phyloP scores from a whole-genome alignment of 768 basidiomycete genomes.

The Suillus spraguei region DNA sequence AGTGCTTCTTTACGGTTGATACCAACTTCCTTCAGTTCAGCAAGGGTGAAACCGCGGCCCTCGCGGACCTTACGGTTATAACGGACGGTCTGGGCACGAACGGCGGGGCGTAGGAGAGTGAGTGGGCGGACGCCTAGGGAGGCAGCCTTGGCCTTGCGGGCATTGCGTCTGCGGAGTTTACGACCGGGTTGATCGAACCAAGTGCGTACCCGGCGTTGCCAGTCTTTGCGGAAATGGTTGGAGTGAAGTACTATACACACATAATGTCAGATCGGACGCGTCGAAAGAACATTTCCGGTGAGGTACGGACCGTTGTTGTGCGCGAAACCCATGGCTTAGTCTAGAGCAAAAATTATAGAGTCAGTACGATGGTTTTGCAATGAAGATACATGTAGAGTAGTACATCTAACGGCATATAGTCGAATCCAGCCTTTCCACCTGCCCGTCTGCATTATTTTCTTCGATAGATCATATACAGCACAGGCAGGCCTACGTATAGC shows the following conservation, averaged over 20 bases:
- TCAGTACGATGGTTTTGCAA: slow-evolving; percentile 17
- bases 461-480: neutral
- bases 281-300: slow-evolving; percentile 31
- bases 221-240: slow-evolving; percentile 99
- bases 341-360: slow-evolving; percentile 17
- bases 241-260: slow-evolving; percentile 71
- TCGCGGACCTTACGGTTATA: slow-evolving; percentile 98
- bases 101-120: slow-evolving; percentile 91
- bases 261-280: slow-evolving; percentile 5
- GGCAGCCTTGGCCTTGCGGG: slow-evolving; percentile 90
- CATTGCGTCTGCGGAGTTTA: slow-evolving; percentile 92
- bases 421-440: slow-evolving; percentile 27
- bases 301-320: slow-evolving; percentile 36
- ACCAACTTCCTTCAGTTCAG: slow-evolving; percentile 95
- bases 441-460: slow-evolving; percentile 4
- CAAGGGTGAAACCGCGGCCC: slow-evolving; percentile 94
- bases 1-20: slow-evolving; percentile 92
- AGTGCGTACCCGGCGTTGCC: slow-evolving; percentile 94
- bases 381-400: neutral
- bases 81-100: slow-evolving; percentile 93
- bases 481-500: slow-evolving; percentile 5
- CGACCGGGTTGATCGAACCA: slow-evolving; percentile 99
- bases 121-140: slow-evolving; percentile 91
- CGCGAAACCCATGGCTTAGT: slow-evolving; percentile 38
- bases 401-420: slow-evolving; percentile 21